phyloP scores from a whole-genome alignment of 208 protist genomes.

The Spongospora subterranea region DNA sequence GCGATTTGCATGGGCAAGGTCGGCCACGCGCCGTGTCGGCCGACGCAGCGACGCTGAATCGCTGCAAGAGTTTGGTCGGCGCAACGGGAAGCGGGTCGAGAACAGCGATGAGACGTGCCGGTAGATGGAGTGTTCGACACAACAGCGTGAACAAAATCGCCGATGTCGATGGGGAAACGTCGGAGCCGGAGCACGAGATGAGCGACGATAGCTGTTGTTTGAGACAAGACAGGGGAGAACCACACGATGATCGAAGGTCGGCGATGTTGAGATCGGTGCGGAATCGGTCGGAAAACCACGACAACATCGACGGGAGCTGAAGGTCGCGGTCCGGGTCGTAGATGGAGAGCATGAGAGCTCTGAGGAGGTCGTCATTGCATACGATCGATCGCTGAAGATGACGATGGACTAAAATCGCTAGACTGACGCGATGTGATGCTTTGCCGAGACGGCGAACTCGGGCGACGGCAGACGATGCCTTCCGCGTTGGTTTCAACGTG shows the following conservation, averaged over 20 bases:
- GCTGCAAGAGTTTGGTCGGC: not conserved
- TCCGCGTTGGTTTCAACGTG: not conserved
- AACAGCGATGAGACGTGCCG: not conserved
- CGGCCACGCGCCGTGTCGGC: not conserved
- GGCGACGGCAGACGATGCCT: constrained; percentile 17
- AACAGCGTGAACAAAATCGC: not conserved
- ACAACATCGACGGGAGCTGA: not conserved
- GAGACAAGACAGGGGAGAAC: not conserved
- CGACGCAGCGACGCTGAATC: not conserved
- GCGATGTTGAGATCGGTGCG: not conserved
- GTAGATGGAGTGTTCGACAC: not conserved
- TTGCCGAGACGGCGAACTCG: not conserved
- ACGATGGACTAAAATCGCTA: not conserved
- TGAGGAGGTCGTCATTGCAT: not conserved
- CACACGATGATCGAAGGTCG: not conserved
- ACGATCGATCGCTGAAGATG: constrained; percentile 2
- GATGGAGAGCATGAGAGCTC: constrained; percentile 27
- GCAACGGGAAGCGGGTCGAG: constrained; percentile 15
- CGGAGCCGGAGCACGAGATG: not conserved
- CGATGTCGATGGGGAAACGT: not conserved
- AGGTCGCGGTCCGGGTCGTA: not conserved
- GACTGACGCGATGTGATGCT: not conserved
- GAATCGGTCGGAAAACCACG: not conserved
- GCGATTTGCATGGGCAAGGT: not conserved
- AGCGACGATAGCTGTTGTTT: not conserved